These are phyloP conservation scores for Microdochium trichocladiopsis DNA, from an alignment of 2,329 filamentous ascomycete species.

Conservation along the genomic window DNA sequence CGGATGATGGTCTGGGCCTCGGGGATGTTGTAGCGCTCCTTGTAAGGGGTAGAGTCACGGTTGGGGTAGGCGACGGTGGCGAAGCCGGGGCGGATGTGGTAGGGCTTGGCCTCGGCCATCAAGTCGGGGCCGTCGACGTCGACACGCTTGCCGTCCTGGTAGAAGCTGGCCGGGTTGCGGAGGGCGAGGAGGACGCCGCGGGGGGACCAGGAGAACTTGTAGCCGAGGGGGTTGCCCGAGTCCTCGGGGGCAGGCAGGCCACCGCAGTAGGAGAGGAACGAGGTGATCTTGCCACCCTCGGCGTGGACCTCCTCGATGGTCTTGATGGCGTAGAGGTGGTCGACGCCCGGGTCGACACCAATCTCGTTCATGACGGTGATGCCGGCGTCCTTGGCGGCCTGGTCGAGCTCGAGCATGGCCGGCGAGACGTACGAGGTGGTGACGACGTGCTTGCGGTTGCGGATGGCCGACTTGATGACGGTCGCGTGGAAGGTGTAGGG, in stretches of 20 bases:
- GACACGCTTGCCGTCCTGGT: slow-evolving; percentile 69
- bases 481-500: slow-evolving; percentile 85
- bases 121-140: slow-evolving; percentile 58
- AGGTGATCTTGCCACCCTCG: slow-evolving; percentile 75
- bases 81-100: slow-evolving; percentile 83
- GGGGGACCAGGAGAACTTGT: slow-evolving; percentile 81
- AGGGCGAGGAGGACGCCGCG: slow-evolving; percentile 84
- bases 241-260: slow-evolving; percentile 65
- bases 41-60: slow-evolving; percentile 82
- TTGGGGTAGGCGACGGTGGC: slow-evolving; percentile 91
- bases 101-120: slow-evolving; percentile 84
- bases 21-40: slow-evolving; percentile 83
- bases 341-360: slow-evolving; percentile 67
- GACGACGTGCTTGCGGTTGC: slow-evolving; percentile 91
- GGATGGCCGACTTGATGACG: slow-evolving; percentile 91
- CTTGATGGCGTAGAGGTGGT: slow-evolving; percentile 76
- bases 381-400: slow-evolving; percentile 76
- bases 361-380: slow-evolving; percentile 99
- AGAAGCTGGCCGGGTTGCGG: slow-evolving; percentile 78
- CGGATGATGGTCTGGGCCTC: slow-evolving; percentile 84
- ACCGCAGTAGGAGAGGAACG: slow-evolving; percentile 81
- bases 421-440: slow-evolving; percentile 92
- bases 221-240: slow-evolving; percentile 85
- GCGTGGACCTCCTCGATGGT: slow-evolving; percentile 84
- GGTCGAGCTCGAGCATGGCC: slow-evolving; percentile 84